Base-by-base conservation (phyloP, 2,329 filamentous ascomycete species). In the Epichloe gansuensis region DNA sequence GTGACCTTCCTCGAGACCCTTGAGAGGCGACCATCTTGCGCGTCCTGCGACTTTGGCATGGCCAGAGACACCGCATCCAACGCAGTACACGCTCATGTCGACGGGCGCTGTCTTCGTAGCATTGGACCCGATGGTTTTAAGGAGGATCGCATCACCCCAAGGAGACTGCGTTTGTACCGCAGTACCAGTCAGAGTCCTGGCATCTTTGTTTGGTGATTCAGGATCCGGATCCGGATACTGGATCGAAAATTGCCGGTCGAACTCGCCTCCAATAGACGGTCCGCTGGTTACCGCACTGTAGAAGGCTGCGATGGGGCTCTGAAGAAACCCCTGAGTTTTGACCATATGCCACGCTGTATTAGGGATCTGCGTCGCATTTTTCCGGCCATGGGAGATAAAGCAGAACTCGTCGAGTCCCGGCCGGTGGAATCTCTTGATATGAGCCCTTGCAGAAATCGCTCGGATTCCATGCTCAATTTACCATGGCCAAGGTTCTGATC, bases 1-100 rank as follows among this genome's bases (percentile, higher is more conserved):
- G 11, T 53, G 50, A 2, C 62, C 61, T 31, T 62, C 57, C 43
- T 60, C 51, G 8, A 66, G 41, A 8, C 62, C 62, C 2, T 17
- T 9, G 11, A 34, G 5, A 7, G 47, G 47, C 3, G 54, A 51
- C 54, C 54, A 55, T 48, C 12, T 48, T 5, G 54, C 54, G 12
- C 39, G 42, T 28, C 54, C 54, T 4, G 54, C 41, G 15, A 55
- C 44, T 28, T 4, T 44, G 17, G 45, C 54, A 21, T 37, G 23
- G n/a, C 51, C 54, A 23, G 45, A 45, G 2, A 49, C 39, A 35
- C 54, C 39, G 21, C 54, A 55, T 13, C 43, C 54, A n/a, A 55
- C 48, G 17, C 51, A 55, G 41, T 53, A 53, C 3, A 53, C 35
- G 2, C 43, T 49, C n/a, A 54, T 35, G 47, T 43, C 13, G 5